Conservation (phyloP, 1,284 basidiomycete species). For the Ceratobasidium sp. region DNA sequence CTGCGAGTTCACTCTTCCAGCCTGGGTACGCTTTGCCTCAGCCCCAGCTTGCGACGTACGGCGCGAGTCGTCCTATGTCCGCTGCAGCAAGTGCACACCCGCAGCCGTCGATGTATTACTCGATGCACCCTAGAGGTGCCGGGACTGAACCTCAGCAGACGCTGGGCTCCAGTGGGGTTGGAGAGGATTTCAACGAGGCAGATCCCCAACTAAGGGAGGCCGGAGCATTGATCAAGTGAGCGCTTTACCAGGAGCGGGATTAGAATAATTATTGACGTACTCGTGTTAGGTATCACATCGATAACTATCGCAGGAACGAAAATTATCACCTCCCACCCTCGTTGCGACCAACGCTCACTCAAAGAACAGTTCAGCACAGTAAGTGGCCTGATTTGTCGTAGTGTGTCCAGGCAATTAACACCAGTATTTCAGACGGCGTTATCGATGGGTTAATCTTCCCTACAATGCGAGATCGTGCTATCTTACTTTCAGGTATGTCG, state of each 20-base stretch:
- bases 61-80: conserved; percentile 39
- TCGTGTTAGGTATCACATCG: conserved; percentile 79
- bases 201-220: conserved; percentile 82
- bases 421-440: conserved; percentile 73
- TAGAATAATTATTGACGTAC: conserved; percentile 16
- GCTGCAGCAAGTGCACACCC: conserved; percentile 3
- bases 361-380: conserved; percentile 90
- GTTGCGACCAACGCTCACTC: conserved; percentile 85
- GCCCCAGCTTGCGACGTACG: conserved; percentile 8
- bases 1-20: conserved; percentile 31
- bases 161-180: conserved; percentile 62
- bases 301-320: conserved; percentile 75
- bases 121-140: conserved; percentile 28
- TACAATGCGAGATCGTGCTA: conserved; percentile 89
- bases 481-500: conserved; percentile 79
- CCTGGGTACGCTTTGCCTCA: conserved; percentile 27
- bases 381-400: conserved; percentile 46
- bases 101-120: conserved; percentile 36
- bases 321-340: conserved; percentile 91
- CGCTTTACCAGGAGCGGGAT: background rate
- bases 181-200: conserved; percentile 53
- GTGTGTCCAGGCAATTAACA: background rate
- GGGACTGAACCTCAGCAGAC: conserved; percentile 51
- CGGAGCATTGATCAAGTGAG: conserved; percentile 82
- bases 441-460: conserved; percentile 91